Base-by-base conservation (phyloP, 345 rosid species). In the Gynandropsis gynandra region DNA sequence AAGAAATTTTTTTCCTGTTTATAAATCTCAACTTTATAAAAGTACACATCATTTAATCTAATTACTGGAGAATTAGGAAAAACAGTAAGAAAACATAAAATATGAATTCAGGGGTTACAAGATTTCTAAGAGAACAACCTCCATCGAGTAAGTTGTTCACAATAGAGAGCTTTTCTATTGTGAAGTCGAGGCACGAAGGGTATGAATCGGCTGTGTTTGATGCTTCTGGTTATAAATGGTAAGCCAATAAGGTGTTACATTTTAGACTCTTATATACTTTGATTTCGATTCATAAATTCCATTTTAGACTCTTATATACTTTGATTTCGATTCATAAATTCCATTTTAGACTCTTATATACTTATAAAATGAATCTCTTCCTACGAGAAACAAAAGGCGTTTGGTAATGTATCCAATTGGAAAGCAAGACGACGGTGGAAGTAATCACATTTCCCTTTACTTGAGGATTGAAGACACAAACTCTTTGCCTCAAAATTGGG, bases 111-210 rank as follows among this genome's bases (percentile, higher is more conserved):
- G 34, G 33, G 50, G 44, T 43, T 13, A 55, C 44, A 50, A 34
- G 33, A 42, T 16, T 18, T 18, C 7, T 55, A 55, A 55, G 50
- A 17, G 60, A 55, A 7, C 10, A 55, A 1, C 50, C 20, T 42
- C 60, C 50, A n/a, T 55, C 60, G 34, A 55, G 59, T 13, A 29
- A 55, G 17, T 42, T 55, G 50, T 8, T 55, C 21, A 55, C 31
- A 31, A 21, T 55, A 10, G 33, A 31, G 6, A 50, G 60, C 17
- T 43, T 42, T 49, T 55, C 60, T 42, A 32, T 42, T 49, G 50
- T 55, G 15, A 43, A 8, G n/a, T 18, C 33, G 13, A 55, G 19
- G 9, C 31, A 17, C 33, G 21, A 55, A 33, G 10, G 32, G 33
- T 55, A 32, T 43, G 60, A 55, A 32, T 55, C 60, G 13, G 33